Evolutionary conservation across 148 eudicot genomes (phyloP).

Genomic region (Amaranthus hypochondriacus): DNA sequence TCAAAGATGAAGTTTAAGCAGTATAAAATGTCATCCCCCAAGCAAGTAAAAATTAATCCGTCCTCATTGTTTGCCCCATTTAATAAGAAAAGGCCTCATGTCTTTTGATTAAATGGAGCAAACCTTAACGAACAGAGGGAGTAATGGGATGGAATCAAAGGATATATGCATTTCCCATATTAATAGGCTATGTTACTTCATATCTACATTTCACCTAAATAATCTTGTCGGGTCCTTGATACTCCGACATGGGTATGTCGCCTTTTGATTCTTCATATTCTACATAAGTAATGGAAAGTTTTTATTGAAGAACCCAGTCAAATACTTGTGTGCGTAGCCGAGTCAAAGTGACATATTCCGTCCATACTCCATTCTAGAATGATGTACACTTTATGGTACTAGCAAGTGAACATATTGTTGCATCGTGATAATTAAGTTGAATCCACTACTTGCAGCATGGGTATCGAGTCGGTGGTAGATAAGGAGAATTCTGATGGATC

Average conservation of each 20-base stretch:
- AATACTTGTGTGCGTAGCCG: background rate
- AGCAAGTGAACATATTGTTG: too few relatives aligned
- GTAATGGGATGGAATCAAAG: too few relatives aligned
- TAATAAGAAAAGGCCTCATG: too few relatives aligned
- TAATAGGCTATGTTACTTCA: background rate
- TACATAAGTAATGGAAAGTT: background rate
- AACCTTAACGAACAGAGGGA: too few relatives aligned
- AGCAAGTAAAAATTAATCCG: too few relatives aligned
- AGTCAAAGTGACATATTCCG: background rate
- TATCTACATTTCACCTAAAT: background rate
- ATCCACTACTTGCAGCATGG: conserved; percentile 40
- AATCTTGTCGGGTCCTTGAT: background rate
- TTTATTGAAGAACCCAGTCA: background rate
- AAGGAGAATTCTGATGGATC: conserved; percentile 37
- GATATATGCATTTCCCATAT: too few relatives aligned
- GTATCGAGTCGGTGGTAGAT: conserved; percentile 75
- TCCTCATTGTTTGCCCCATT: too few relatives aligned
- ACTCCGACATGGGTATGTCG: background rate
- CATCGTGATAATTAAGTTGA: background rate
- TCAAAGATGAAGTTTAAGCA: background rate
- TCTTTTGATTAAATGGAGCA: too few relatives aligned
- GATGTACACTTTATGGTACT: too few relatives aligned
- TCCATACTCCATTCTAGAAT: background rate
- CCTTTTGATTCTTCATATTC: background rate
- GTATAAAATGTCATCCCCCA: too few relatives aligned